These are phyloP conservation scores for Boletus rubescentipes DNA, from an alignment of 768 basidiomycete genomes.

Conservation along the genomic window DNA sequence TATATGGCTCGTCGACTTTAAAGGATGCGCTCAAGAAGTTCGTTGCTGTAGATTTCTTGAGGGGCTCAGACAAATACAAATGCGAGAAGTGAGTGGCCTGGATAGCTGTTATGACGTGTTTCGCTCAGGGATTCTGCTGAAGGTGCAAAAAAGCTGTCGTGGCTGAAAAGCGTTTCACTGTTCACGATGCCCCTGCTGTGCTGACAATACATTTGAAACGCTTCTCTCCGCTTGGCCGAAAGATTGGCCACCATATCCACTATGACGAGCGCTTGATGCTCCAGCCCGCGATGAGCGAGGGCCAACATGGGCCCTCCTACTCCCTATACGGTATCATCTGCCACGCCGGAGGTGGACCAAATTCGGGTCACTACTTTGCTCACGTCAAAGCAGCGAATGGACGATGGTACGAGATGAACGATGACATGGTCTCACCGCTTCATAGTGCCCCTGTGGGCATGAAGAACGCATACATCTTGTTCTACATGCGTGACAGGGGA, in stretches of 20 bases:
- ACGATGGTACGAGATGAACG: conserved; percentile 93
- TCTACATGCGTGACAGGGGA: conserved; percentile 84
- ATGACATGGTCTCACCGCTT: conserved; percentile 62
- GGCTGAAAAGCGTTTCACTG: conserved; percentile 87
- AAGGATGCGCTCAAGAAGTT: conserved; percentile 79
- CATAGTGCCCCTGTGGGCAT: conserved; percentile 51
- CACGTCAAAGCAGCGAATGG: conserved; percentile 70
- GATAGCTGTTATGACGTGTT: neutral
- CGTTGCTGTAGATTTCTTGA: conserved; percentile 76
- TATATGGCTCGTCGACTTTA: conserved; percentile 59
- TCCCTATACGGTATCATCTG: conserved; percentile 89
- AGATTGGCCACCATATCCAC: conserved; percentile 73
- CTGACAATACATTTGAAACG: conserved; percentile 94
- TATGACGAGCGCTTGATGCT: conserved; percentile 78
- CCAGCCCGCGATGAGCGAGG: conserved; percentile 80
- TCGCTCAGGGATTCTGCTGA: conserved; percentile 7
- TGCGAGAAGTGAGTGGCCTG: conserved; percentile 86
- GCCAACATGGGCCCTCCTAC: conserved; percentile 74
- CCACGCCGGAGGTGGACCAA: conserved; percentile 89
- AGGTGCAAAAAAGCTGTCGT: conserved; percentile 92
- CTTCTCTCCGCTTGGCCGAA: conserved; percentile 87
- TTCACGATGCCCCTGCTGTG: conserved; percentile 84
- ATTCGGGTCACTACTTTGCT: conserved; percentile 95
- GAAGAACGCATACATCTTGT: conserved; percentile 89
- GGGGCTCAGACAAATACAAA: conserved; percentile 94